These are phyloP conservation scores for Penicillium alfredii DNA, from an alignment of 495 filamentous ascomycete genomes.

Conservation along the genomic window DNA sequence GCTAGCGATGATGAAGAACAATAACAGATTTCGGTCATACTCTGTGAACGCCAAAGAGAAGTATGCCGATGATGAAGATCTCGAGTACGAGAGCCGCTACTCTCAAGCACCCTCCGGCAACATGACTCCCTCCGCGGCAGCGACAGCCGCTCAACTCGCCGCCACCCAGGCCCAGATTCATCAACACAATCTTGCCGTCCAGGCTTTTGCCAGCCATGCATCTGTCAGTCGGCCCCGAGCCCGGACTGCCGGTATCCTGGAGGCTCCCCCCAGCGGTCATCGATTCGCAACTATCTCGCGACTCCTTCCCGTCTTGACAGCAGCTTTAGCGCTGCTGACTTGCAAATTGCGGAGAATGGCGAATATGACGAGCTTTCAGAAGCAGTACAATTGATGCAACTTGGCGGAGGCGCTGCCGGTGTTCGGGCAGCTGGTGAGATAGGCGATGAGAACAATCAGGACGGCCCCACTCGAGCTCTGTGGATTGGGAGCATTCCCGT, in stretches of 20 bases:
- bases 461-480: constrained; percentile 84
- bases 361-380: constrained; percentile 69
- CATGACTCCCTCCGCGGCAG: constrained; percentile 62
- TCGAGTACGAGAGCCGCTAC: constrained; percentile 59
- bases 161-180: constrained; percentile 88
- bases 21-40: constrained; percentile 89
- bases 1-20: constrained; percentile 67
- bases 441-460: constrained; percentile 68
- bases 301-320: constrained; percentile 74
- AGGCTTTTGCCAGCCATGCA: constrained; percentile 80
- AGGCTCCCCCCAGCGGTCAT: constrained; percentile 69
- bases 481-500: constrained; percentile 99
- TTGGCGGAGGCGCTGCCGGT: constrained; percentile 56
- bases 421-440: constrained; percentile 34
- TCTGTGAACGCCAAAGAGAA: constrained; percentile 98
- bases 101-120: constrained; percentile 60
- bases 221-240: constrained; percentile 79
- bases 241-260: constrained; percentile 82
- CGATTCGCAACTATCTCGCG: constrained; percentile 72
- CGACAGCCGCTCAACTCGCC: constrained; percentile 62
- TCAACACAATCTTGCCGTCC: constrained; percentile 88
- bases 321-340: constrained; percentile 74
- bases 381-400: constrained; percentile 72
- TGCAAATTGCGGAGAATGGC: constrained; percentile 62
- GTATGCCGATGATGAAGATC: constrained; percentile 89